Evolutionary conservation across 1,284 basidiomycete genomes (phyloP).

Genomic region (Mycena sp.): DNA sequence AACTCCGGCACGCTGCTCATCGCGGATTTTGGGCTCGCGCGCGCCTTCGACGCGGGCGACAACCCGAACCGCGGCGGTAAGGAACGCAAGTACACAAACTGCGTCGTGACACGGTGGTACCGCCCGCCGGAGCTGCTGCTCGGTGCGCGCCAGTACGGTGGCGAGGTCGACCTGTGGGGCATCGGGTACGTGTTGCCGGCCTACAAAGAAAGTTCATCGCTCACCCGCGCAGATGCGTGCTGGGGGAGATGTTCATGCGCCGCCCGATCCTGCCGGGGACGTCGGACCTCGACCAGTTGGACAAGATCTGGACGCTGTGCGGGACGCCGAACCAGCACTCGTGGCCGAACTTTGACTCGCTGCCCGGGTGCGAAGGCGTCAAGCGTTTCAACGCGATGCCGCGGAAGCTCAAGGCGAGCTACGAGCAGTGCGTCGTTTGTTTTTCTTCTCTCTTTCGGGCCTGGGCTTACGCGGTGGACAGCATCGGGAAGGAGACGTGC

Average conservation of each 20-base stretch:
- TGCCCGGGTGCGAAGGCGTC: constrained; percentile 86
- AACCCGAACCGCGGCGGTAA: constrained; percentile 54
- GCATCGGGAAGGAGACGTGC: constrained; percentile 78
- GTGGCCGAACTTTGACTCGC: constrained; percentile 83
- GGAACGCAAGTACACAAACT: constrained; percentile 91
- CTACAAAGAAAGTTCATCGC: too few species aligned
- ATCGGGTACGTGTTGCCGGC: constrained; percentile 68
- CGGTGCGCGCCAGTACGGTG: constrained; percentile 90
- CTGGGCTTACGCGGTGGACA: constrained; percentile 35
- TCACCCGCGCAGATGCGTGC: constrained; percentile 58
- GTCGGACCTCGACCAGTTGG: constrained; percentile 91
- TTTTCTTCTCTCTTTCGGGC: constrained; percentile 16
- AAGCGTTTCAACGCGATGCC: constrained; percentile 63
- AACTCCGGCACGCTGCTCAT: constrained; percentile 88
- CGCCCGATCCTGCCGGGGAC: constrained; percentile 90
- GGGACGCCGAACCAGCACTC: constrained; percentile 85
- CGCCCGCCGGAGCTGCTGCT: constrained; percentile 95
- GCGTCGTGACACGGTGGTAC: constrained; percentile 99
- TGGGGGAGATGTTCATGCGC: constrained; percentile 95
- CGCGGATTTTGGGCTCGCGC: constrained; percentile 96
- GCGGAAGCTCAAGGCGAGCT: constrained; percentile 64
- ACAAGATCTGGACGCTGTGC: constrained; percentile 90
- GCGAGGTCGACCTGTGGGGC: constrained; percentile 99
- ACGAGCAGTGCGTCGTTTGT: constrained; percentile 59
- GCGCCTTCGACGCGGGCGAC: constrained; percentile 69